Conservation (phyloP, 257 asterid species). For the Penstemon newberryi region DNA sequence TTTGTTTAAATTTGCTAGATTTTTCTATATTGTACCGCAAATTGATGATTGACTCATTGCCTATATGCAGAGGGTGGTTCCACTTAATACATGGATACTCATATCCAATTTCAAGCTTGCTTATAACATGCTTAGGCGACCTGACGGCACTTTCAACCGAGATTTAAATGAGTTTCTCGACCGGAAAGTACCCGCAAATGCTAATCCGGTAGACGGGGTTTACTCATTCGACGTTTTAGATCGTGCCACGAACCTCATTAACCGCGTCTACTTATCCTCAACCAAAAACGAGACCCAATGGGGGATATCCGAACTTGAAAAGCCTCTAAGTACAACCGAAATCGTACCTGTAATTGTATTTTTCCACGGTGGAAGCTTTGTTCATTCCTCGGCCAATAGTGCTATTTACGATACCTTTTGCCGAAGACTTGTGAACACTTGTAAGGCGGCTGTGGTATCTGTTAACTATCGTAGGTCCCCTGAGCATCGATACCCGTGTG, state of each 20-base stretch:
- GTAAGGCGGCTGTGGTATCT: constrained; percentile 74
- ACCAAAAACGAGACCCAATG: constrained; percentile 33
- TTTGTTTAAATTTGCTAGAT: constrained; percentile 21
- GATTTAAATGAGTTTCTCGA: constrained; percentile 73
- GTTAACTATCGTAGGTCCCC: constrained; percentile 82
- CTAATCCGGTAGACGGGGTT: constrained; percentile 69
- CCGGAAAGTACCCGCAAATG: constrained; percentile 73
- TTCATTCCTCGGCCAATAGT: constrained; percentile 83
- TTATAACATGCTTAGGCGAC: constrained; percentile 73
- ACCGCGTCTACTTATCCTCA: constrained; percentile 59
- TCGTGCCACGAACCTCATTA: constrained; percentile 61
- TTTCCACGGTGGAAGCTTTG: constrained; percentile 93
- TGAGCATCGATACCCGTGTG: constrained; percentile 72
- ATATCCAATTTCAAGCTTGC: constrained; percentile 86
- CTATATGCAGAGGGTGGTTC: constrained; percentile 66
- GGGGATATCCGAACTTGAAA: constrained; percentile 52
- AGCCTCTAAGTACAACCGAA: constrained; percentile 52
- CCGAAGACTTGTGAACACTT: constrained; percentile 67
- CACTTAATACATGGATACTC: constrained; percentile 84
- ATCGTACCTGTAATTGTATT: constrained; percentile 69
- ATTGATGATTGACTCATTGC: constrained; percentile 1
- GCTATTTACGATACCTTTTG: constrained; percentile 84
- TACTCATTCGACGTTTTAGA: constrained; percentile 76
- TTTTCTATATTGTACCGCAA: constrained; percentile 21
- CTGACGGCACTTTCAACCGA: constrained; percentile 89